These are phyloP conservation scores for Hanseniaspora nectarophila DNA, from an alignment of 805 yeast species.

Conservation along the genomic window DNA sequence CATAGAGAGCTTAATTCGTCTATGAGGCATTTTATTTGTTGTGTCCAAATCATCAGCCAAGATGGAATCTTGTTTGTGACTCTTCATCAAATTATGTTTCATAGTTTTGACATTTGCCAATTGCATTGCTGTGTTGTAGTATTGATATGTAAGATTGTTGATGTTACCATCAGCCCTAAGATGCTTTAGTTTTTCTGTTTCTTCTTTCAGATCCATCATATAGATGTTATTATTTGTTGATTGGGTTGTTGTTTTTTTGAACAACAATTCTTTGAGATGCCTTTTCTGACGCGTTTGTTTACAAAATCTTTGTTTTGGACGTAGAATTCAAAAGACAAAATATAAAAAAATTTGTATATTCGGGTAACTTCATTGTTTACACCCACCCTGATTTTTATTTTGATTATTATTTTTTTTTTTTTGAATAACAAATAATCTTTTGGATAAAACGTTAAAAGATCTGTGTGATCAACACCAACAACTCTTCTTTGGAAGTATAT, in stretches of 20 bases:
- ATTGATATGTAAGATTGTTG: conserved; percentile 4
- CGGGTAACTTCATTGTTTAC: too few relatives aligned
- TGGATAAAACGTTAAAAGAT: too few relatives aligned
- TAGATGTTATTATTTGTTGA: neutral
- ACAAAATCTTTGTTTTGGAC: too few relatives aligned
- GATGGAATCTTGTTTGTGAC: neutral
- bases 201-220: neutral
- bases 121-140: conserved; percentile 4
- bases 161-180: neutral
- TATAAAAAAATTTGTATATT: too few relatives aligned
- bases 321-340: too few relatives aligned
- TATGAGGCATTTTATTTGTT: neutral
- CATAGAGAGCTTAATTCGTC: neutral
- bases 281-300: neutral
- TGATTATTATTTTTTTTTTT: too few relatives aligned
- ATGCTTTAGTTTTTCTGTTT: neutral
- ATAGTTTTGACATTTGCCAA: conserved; percentile 1
- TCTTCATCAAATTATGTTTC: neutral
- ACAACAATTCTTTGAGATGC: too few relatives aligned
- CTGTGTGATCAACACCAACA: too few relatives aligned
- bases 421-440: too few relatives aligned
- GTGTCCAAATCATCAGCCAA: neutral
- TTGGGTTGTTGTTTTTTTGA: too few relatives aligned
- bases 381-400: too few relatives aligned
- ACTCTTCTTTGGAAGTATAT: too few relatives aligned